Evolutionary conservation across 495 filamentous ascomycete genomes (phyloP), one percentile per base, ranked within the genome.

Genomic region (Lichina pygmaea): DNA sequence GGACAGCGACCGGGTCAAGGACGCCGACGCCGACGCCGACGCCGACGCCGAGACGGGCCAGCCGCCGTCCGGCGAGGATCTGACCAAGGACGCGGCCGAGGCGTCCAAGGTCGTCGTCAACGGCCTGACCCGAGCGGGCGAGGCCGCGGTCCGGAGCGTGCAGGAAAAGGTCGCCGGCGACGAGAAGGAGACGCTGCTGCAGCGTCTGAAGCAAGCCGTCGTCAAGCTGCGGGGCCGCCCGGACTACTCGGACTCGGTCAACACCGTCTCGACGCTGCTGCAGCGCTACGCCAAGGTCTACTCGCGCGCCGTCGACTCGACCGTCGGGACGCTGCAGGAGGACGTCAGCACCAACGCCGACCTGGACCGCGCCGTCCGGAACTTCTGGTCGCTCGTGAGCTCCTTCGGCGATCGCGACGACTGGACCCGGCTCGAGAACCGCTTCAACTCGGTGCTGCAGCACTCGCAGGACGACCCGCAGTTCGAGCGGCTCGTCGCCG

Each of bases 161-260:
- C 62, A 67, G 48, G 72, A 79, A 45, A 81, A 91, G 50, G 45
- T 78, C 10, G 62, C 72, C 0, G 75, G 78, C 6, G 68, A 71
- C 10, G 75, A 89, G 51, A 73, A 70, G 48, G 71, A 84, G 34
- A 75, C 80, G 0, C 57, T 95, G 50, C 47, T 86, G 0, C 64
- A 75, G 46, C 71, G 84, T 5, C 61, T 93, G 49, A 85, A 85
- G 58, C 64, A 75, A 50, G 70, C 75, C 0, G 75, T 95, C n/a
- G 33, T 70, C 24, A 81, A 75, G 44, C 67, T 95, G 13, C 65
- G 83, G 30, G 65, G 80, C 51, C 72, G 80, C 12, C 68, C 67
- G 24, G 81, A 92, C 53, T 93, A 93, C 55, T 72, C 74, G 0
- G 76, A 92, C 46, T 91, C 83, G 0, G 81, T 93, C 5, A 77